These are phyloP conservation scores for Sicyos baderoa DNA, from an alignment of 306 rosid species.

Conservation along the genomic window DNA sequence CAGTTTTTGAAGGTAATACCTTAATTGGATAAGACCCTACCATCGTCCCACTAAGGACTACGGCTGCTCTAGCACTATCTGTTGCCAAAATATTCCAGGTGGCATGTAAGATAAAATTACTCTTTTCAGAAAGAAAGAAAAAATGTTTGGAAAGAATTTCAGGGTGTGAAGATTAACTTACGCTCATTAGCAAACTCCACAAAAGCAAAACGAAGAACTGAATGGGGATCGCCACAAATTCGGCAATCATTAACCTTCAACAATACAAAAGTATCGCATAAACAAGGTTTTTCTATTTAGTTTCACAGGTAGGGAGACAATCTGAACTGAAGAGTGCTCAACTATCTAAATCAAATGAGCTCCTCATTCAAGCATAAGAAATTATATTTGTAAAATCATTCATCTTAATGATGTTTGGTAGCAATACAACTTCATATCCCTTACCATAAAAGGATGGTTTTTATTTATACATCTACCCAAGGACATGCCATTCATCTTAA, in stretches of 20 bases:
- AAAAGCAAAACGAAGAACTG: conserved; percentile 96
- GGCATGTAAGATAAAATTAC: conserved; percentile 17
- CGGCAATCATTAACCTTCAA: conserved; percentile 90
- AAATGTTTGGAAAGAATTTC: neutral
- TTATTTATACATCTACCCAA: neutral
- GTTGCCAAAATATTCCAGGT: conserved; percentile 31
- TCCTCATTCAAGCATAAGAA: conserved; percentile 4
- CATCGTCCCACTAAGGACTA: conserved; percentile 84
- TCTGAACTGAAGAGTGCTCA: neutral
- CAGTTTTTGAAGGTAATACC: conserved; percentile 96
- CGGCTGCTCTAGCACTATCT: conserved; percentile 88
- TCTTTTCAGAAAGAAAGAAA: neutral
- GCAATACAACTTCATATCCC: neutral
- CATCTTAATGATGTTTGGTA: neutral
- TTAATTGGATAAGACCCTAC: conserved; percentile 88
- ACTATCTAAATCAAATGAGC: neutral
- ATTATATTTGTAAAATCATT: neutral
- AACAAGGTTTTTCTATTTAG: neutral
- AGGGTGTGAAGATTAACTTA: conserved; percentile 36
- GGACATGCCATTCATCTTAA: neutral
- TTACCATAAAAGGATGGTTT: neutral
- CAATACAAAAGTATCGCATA: conserved; percentile 17
- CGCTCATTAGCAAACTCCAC: conserved; percentile 93
- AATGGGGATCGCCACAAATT: conserved; percentile 94
- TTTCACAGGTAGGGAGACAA: neutral